Conservation (phyloP, 2,329 filamentous ascomycete species). For the Penicillium sp. region DNA sequence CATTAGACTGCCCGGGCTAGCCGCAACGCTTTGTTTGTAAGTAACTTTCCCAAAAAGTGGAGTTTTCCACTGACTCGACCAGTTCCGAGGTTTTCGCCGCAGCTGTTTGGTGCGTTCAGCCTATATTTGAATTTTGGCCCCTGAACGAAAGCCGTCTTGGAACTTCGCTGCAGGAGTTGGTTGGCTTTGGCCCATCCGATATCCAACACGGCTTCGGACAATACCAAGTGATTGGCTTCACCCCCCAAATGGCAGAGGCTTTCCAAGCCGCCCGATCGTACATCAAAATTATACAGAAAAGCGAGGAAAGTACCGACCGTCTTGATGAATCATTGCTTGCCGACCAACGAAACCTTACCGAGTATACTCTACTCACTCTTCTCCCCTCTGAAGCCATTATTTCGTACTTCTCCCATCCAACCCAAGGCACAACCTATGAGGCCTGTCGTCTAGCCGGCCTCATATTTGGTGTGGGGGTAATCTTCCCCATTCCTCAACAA, state of each 20-base stretch:
- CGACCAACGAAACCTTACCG: slow-evolving; percentile 42
- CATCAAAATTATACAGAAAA: slow-evolving; percentile 16
- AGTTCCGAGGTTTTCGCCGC: slow-evolving; percentile 33
- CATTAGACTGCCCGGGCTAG: slow-evolving; percentile 38
- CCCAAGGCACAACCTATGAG: slow-evolving; percentile 33
- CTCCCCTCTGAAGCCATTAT: slow-evolving; percentile 25
- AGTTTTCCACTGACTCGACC: not conserved
- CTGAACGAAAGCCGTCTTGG: slow-evolving; percentile 20
- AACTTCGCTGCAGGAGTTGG: slow-evolving; percentile 22
- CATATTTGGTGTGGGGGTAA: slow-evolving; percentile 39
- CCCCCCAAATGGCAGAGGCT: slow-evolving; percentile 29
- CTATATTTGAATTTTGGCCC: slow-evolving; percentile 30
- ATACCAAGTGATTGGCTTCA: slow-evolving; percentile 27
- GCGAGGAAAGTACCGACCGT: slow-evolving; percentile 9
- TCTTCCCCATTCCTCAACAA: slow-evolving; percentile 41
- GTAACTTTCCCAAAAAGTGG: slow-evolving; percentile 6
- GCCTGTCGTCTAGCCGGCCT: slow-evolving; percentile 36
- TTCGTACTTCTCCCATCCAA: slow-evolving; percentile 17
- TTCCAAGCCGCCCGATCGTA: slow-evolving; percentile 35
- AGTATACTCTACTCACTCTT: slow-evolving; percentile 37
- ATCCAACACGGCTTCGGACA: slow-evolving; percentile 27
- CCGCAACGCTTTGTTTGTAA: slow-evolving; percentile 41
- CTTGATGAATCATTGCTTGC: slow-evolving; percentile 26
- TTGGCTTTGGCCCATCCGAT: slow-evolving; percentile 26
- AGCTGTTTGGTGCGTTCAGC: slow-evolving; percentile 22